Base-by-base conservation (phyloP, 106 monocot genomes). In the Allium fistulosum region DNA sequence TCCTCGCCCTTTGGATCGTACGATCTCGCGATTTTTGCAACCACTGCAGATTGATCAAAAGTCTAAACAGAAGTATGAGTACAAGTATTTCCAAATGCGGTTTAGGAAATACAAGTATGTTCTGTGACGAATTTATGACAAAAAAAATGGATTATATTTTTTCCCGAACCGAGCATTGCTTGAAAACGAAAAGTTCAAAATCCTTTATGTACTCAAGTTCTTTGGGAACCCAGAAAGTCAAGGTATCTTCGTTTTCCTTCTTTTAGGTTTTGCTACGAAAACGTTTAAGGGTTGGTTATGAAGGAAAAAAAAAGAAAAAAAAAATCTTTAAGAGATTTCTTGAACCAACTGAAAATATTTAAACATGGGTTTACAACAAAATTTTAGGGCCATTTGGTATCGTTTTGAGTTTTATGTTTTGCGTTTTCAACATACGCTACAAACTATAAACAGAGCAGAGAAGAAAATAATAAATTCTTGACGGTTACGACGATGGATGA, bases 41-140 rank as follows among this genome's bases (percentile, higher is more conserved):
- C 1, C 37, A 37, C 53, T 67, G 22, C 67, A 67, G 67, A 22
- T 65, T 48, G 7, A 15, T 47, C 7, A 47, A 13, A 27, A 8
- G 11, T 22, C 49, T 60, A 18, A 15, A 27, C 10, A 46, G 9
- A 11, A 50, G 12, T 60, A 81, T 82, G 77, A 50, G 26, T 26
- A 61, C 73, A 74, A 65, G 68, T 65, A 65, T 59, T 55, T 14
- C 59, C 37, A 58, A 26, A 8, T 69, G 60, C 62, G 51, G 58
- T 49, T 69, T 66, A 47, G 65, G 73, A 55, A 26, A 47, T 48
- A 69, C 17, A 3, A 11, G 46, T 26, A 7, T 77, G 26, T 26
- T 65, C 61, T 69, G 56, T 61, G 51, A 46, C 17, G 77, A 69
- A 17, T 48, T 11, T 13, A 77, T 55, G 57, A 47, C 13, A 26